phyloP scores from a whole-genome alignment of 371 early-diverging fungal species.

The Mortierella sp. region DNA sequence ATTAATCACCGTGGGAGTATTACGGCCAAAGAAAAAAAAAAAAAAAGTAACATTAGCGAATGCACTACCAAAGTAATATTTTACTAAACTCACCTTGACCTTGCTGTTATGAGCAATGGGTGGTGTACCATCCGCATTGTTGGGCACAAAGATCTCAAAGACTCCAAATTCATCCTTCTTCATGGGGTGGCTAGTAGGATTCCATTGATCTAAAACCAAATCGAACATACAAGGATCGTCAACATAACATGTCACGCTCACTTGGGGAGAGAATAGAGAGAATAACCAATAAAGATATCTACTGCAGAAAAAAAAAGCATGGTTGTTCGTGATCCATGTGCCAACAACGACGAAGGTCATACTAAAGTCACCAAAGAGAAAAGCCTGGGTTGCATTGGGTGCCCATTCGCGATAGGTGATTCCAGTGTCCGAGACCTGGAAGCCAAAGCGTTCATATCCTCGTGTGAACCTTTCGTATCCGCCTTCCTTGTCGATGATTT shows the following conservation, averaged over 20 bases:
- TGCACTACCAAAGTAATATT: no score
- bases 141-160: constrained; percentile 78
- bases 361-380: constrained; percentile 95
- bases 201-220: constrained; percentile 53
- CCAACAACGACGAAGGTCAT: no score
- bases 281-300: neutral
- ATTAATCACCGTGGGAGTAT: neutral
- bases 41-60: no score
- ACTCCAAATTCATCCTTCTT: constrained; percentile 81
- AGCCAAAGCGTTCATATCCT: constrained; percentile 85
- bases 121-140: constrained; percentile 66
- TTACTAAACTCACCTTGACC: constrained; percentile 89
- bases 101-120: constrained; percentile 89
- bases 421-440: constrained; percentile 69
- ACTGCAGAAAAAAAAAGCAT: neutral
- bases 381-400: constrained; percentile 86
- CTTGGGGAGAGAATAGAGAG: neutral
- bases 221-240: neutral
- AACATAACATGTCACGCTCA: neutral
- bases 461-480: constrained; percentile 86
- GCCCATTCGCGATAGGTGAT: constrained; percentile 96
- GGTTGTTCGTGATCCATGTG: no score
- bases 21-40: neutral
- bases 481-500: constrained; percentile 76
- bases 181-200: constrained; percentile 81